Base-by-base conservation (phyloP, 2,329 filamentous ascomycete species). In the Epichloe hybrida region DNA sequence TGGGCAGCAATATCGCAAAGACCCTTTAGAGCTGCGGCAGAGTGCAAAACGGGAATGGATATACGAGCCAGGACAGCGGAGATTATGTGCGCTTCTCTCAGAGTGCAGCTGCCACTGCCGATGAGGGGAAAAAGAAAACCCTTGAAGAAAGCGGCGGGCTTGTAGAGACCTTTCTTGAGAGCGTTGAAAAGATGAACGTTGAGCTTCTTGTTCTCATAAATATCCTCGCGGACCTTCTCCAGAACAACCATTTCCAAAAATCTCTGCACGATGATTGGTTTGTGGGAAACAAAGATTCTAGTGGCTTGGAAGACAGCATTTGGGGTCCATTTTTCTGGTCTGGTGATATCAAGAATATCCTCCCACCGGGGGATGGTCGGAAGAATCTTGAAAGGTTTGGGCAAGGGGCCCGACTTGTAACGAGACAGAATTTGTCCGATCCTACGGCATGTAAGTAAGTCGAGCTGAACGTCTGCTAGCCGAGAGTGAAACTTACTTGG, bases 331-430 rank as follows among this genome's bases (percentile, higher is more conserved):
- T 65, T 68, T 45, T 93, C 84, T 4, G 91, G 90, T 34, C 82
- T 78, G n/a, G 89, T 95, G 50, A 95, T 80, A 56, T 83, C 76
- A 58, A 95, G 79, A 38, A 95, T 86, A 21, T 88, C 86, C 63
- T 93, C 87, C 89, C 90, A 97, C 61, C 93, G 67, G 7, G 89
- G 89, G 13, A 97, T 80, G 0, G 89, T 90, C 2, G 93, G 93
- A 8, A 98, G 77, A 56, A 97, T 89, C 69, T 97, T 97, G 76
- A 98, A 95, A 0, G 91, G 91, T 69, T 98, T 98, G 20, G 93
- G 93, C 35, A 98, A 77, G 57, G 91, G 91, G n/a, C 93, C 93
- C 13, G 86, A 91, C 69, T 95, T 95, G 73, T 95, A 97, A 56
- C 91, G 81, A 27, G 88, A 89, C 53, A 98, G 77, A 54, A 97